These are phyloP conservation scores for Colletotrichum sp. DNA, from an alignment of 2,329 filamentous ascomycete species.

Conservation along the genomic window DNA sequence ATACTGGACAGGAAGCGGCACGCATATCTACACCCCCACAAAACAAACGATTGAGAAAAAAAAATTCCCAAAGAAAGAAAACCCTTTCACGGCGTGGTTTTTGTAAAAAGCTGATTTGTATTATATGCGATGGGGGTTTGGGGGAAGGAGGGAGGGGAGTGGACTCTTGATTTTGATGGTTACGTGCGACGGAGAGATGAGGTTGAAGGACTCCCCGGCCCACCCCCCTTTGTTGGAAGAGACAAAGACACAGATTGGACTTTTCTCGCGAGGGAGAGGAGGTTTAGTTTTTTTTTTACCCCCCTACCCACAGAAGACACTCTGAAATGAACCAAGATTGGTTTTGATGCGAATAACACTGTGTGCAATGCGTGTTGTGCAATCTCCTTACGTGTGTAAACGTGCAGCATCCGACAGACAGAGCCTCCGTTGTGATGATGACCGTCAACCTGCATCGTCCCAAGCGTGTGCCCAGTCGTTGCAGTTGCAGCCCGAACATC, in stretches of 20 bases:
- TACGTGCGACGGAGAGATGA: not conserved
- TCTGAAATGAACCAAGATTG: not conserved
- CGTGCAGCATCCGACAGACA: not conserved
- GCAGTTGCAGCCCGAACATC: not conserved
- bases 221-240: not conserved
- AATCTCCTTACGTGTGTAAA: not conserved
- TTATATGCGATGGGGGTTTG: constrained; percentile 10
- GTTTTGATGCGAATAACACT: not conserved
- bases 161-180: not conserved
- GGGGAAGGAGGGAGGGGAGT: not conserved
- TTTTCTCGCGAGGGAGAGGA: constrained; percentile 6
- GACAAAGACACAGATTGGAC: constrained; percentile 17
- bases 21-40: not conserved
- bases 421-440: not conserved
- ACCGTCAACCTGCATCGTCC: not conserved
- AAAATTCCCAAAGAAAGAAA: not conserved
- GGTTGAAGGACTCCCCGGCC: not conserved
- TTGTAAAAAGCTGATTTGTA: constrained; percentile 25
- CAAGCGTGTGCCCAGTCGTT: not conserved
- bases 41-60: not conserved
- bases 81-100: constrained; percentile 3
- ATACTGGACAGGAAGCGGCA: not conserved
- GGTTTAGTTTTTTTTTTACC: not conserved
- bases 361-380: not conserved
- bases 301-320: not conserved